Conservation (phyloP, 768 basidiomycete species). For the Termitomyces sp. region DNA sequence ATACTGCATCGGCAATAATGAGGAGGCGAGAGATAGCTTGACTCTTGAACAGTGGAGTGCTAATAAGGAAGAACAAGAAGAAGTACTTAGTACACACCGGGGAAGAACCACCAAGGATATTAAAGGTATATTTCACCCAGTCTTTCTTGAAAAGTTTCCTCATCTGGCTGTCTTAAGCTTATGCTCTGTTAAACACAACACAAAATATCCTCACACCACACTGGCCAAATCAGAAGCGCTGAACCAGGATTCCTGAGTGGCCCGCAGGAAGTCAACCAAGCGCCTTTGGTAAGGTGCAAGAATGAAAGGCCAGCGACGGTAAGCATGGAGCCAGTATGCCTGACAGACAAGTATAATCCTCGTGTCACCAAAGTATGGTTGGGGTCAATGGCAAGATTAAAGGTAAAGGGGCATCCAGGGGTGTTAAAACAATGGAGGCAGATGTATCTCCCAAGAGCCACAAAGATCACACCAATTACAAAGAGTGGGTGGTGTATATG, state of each 20-base stretch:
- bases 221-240: conserved; percentile 23
- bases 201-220: conserved; percentile 43
- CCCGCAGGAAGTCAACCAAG: conserved; percentile 34
- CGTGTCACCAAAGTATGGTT: conserved; percentile 39
- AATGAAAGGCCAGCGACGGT: conserved; percentile 36
- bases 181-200: conserved; percentile 40
- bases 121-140: conserved; percentile 42
- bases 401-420: conserved; percentile 45
- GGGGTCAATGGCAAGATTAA: conserved; percentile 43
- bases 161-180: conserved; percentile 47
- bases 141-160: conserved; percentile 37
- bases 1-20: too few species aligned
- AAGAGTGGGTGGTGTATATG: conserved; percentile 27
- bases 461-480: conserved; percentile 30
- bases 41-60: too few species aligned
- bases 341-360: conserved; percentile 41
- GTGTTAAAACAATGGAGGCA: conserved; percentile 42
- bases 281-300: conserved; percentile 37
- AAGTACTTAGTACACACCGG: conserved; percentile 34
- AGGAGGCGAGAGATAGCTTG: too few species aligned
- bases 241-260: conserved; percentile 21
- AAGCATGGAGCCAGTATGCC: conserved; percentile 45
- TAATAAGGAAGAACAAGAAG: too few species aligned
- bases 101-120: conserved; percentile 46
- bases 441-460: conserved; percentile 32